Evolutionary conservation across 2,329 filamentous ascomycete genomes (phyloP), one percentile per base, ranked within the genome.

Genomic region (Diaporthe australafricana): DNA sequence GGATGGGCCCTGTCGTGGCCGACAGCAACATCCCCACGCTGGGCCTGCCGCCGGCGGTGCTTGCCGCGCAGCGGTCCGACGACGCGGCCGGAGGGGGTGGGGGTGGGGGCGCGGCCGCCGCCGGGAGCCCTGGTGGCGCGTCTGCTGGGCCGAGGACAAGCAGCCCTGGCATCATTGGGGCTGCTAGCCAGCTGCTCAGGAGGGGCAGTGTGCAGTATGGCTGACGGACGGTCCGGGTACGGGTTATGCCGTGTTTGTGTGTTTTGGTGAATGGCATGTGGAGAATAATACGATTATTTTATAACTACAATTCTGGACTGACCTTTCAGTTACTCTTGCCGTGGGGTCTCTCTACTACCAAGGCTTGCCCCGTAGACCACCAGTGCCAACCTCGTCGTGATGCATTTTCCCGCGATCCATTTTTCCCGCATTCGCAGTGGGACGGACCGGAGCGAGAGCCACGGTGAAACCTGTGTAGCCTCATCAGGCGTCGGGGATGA

Each of bases 11-110:
- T 35, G 80, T 84, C 32, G 83, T 90, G 20, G 84, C 88, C 1
- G 90, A 92, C 75, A 84, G 85, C 22, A 88, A 85, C 75, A 92
- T 92, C 30, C 90, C 90, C 0, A 81, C 83, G 3, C 79, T 92
- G 27, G 89, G 89, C 2, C 77, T 92, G 73, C 89, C 89, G 52
- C 89, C 89, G 1, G 86, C 86, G 2, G 81, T 91, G 47, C 81
- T 90, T 72, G 83, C 80, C 20, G 77, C 74, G 73, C 74, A 53
- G 74, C 72, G 20, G 55, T 69, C 68, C 69, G 71, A 70, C 5
- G 60, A 72, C 17, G 66, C 42, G 25, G n/a, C 27, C 22, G 47
- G 45, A 45, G 50, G 40, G 8, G 53, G 25, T 12, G 57, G 50
- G 1, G 35, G 48, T 2, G 48, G 38, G 2, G 68, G 52, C 1